Conservation (phyloP, 495 filamentous ascomycete genomes). For the Penicillium pancosmium region DNA sequence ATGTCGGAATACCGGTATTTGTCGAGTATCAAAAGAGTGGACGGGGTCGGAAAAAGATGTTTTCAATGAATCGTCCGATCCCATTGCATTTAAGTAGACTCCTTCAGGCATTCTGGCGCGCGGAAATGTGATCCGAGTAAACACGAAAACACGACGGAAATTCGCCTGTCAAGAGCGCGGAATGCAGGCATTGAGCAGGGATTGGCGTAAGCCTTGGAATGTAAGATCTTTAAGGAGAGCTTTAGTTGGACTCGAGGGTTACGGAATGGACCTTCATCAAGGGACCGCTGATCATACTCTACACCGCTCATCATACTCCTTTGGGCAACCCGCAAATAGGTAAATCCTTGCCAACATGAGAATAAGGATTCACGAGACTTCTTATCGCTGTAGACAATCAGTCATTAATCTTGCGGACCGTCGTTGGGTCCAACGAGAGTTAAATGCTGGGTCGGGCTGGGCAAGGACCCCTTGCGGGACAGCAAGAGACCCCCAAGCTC, state of each 20-base stretch:
- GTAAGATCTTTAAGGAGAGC: conserved; percentile 1
- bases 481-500: background rate
- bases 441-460: background rate
- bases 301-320: conserved; percentile 3
- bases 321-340: background rate
- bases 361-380: background rate
- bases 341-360: background rate
- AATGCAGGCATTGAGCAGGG: conserved; percentile 17
- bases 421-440: background rate
- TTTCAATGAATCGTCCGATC: background rate
- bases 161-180: background rate
- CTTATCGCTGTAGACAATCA: background rate
- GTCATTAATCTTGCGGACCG: background rate
- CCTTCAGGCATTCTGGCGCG: conserved; percentile 2
- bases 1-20: conserved; percentile 9
- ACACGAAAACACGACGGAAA: conserved; percentile 9
- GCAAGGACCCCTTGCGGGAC: background rate
- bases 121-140: conserved; percentile 14
- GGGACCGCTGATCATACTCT: conserved; percentile 10
- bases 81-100: conserved; percentile 21
- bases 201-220: conserved; percentile 20
- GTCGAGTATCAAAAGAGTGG: conserved; percentile 6
- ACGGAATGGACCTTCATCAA: conserved; percentile 1
- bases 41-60: background rate
- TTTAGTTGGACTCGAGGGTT: conserved; percentile 2